Evolutionary conservation across 208 protist genomes (phyloP).

Genomic region (Trypanosoma theileri): DNA sequence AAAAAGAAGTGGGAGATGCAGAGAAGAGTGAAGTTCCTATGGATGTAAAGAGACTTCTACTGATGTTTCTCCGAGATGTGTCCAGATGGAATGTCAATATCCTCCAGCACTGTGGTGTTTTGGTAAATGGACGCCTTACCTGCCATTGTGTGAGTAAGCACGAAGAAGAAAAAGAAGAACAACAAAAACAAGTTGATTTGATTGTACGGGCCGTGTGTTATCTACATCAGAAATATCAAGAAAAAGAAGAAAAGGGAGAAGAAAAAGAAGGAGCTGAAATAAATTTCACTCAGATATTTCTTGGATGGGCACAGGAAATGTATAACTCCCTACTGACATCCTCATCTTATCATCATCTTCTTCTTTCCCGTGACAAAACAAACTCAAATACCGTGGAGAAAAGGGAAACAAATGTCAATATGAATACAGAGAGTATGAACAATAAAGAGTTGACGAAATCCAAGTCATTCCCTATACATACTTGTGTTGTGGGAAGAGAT

Average conservation of each 20-base stretch:
- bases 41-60: neutral
- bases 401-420: too few relatives aligned
- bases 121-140: too few relatives aligned
- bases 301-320: slow-evolving; percentile 15
- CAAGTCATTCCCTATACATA: too few relatives aligned
- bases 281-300: slow-evolving; percentile 6
- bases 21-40: neutral
- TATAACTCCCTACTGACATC: neutral
- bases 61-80: slow-evolving; percentile 8
- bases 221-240: neutral
- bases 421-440: too few relatives aligned
- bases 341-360: neutral
- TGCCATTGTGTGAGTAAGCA: too few relatives aligned
- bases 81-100: slow-evolving; percentile 13
- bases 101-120: slow-evolving; percentile 5
- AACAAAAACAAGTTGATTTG: neutral
- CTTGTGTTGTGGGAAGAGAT: too few relatives aligned
- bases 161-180: too few relatives aligned
- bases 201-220: slow-evolving; percentile 5
- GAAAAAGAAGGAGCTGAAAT: neutral
- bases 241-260: neutral
- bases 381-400: too few relatives aligned
- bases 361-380: neutral
- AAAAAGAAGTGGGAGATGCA: neutral
- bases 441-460: too few relatives aligned